phyloP scores from a whole-genome alignment of 129 eudicot genomes.

The Pittosporum tobira region DNA sequence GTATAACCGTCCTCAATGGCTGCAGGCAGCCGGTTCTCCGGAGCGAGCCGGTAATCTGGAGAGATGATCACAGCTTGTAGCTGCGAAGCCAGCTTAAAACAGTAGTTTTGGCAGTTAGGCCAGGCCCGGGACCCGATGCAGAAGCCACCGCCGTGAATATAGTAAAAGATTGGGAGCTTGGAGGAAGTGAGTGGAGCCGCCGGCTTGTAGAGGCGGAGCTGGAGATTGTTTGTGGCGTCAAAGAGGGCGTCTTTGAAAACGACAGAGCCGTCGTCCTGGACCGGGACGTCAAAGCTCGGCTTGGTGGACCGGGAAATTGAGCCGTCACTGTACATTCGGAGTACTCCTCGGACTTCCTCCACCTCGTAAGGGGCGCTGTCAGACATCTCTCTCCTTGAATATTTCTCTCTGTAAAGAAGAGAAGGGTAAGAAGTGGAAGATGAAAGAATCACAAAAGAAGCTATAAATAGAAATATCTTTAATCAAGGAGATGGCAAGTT shows the following conservation, averaged over 20 bases:
- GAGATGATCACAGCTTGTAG: slow-evolving; percentile 55
- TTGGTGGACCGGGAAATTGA: slow-evolving; percentile 48
- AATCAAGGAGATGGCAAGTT: too few relatives aligned
- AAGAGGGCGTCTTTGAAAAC: slow-evolving; percentile 57
- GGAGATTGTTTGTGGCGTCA: slow-evolving; percentile 43
- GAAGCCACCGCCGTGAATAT: slow-evolving; percentile 79
- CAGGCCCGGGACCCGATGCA: slow-evolving; percentile 79
- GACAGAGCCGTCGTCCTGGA: slow-evolving; percentile 66
- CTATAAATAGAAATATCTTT: too few relatives aligned
- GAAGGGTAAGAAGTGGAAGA: too few relatives aligned
- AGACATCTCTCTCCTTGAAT: too few relatives aligned
- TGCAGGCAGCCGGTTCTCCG: slow-evolving; percentile 61
- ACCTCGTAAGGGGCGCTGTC: slow-evolving; percentile 31
- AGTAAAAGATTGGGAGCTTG: slow-evolving; percentile 65
- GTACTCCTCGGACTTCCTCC: slow-evolving; percentile 76
- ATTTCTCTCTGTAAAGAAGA: too few relatives aligned
- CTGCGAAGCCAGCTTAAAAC: slow-evolving; percentile 52
- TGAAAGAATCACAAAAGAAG: too few relatives aligned
- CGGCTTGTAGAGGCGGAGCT: slow-evolving; percentile 71
- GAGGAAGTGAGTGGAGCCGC: slow-evolving; percentile 20
- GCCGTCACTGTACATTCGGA: slow-evolving; percentile 60
- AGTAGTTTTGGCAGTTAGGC: slow-evolving; percentile 82
- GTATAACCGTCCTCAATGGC: slow-evolving; percentile 57
- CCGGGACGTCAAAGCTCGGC: slow-evolving; percentile 52
- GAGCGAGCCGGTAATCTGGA: slow-evolving; percentile 77